Evolutionary conservation across 495 filamentous ascomycete genomes (phyloP).

Genomic region (Jackrogersella minutella): DNA sequence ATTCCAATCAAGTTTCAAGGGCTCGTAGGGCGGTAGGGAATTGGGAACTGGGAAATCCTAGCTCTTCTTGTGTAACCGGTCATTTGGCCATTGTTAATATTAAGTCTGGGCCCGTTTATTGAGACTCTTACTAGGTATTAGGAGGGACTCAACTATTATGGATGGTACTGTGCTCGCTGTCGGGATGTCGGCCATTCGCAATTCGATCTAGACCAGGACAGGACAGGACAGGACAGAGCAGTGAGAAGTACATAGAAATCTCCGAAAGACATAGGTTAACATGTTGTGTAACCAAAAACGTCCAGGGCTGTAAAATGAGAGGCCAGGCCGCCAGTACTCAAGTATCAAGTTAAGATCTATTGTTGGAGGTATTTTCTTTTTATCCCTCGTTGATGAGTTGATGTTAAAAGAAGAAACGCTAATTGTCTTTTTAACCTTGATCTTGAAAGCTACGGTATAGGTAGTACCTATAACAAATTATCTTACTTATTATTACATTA

Average conservation of each 20-base stretch:
- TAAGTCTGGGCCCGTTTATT: neutral
- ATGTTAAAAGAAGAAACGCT: neutral
- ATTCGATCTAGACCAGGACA: slow-evolving; percentile 9
- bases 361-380: neutral
- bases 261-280: slow-evolving; percentile 18
- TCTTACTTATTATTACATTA: neutral
- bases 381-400: neutral
- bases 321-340: too few species aligned
- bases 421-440: too few species aligned
- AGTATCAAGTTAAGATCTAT: too few species aligned
- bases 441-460: neutral
- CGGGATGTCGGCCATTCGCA: slow-evolving; percentile 11
- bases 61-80: slow-evolving; percentile 7
- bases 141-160: too few species aligned
- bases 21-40: neutral
- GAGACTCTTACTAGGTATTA: neutral
- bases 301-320: slow-evolving; percentile 8
- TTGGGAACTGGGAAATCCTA: neutral
- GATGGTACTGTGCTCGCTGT: too few species aligned
- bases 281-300: slow-evolving; percentile 35
- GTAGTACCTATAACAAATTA: neutral
- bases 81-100: slow-evolving; percentile 1
- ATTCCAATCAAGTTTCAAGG: slow-evolving; percentile 13
- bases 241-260: slow-evolving; percentile 3
- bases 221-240: neutral